phyloP scores from a whole-genome alignment of 2,329 filamentous ascomycete genomes.

The Pezicula rhizophila region DNA sequence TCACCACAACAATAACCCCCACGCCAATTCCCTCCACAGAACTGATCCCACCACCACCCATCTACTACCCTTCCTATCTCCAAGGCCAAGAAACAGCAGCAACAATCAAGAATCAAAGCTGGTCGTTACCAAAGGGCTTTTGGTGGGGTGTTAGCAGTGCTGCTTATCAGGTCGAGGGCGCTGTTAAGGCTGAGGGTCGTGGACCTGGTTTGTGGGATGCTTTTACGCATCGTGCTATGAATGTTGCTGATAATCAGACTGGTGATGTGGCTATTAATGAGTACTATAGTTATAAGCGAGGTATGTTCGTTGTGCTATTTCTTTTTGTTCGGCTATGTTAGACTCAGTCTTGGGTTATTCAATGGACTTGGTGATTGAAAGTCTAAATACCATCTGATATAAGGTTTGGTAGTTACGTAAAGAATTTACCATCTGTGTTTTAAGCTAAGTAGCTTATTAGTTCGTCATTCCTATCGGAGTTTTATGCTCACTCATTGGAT shows the following conservation, averaged over 20 bases:
- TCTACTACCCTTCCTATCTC: conserved; percentile 15
- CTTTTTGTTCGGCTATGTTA: no score
- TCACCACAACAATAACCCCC: conserved; percentile 17
- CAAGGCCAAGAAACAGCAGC: conserved; percentile 12
- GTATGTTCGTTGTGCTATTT: conserved; percentile 16
- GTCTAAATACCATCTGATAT: no score
- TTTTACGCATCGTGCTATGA: conserved; percentile 14
- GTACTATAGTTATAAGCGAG: conserved; percentile 51
- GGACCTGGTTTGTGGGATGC: conserved; percentile 38
- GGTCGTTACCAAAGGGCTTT: conserved; percentile 34
- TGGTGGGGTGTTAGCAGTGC: conserved; percentile 42
- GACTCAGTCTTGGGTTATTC: no score
- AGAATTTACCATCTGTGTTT: no score
- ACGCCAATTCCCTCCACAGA: conserved; percentile 19
- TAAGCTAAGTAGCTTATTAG: no score
- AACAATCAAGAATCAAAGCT: conserved; percentile 15
- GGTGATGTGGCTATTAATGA: conserved; percentile 46
- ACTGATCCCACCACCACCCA: conserved; percentile 18
- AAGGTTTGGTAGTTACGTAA: no score
- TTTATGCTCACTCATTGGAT: no score
- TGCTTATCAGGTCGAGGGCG: conserved; percentile 41
- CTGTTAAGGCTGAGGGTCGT: conserved; percentile 37
- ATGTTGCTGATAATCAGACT: conserved; percentile 32
- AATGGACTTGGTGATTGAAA: no score
- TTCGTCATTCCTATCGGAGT: no score